Base-by-base conservation (phyloP, 2,329 filamentous ascomycete genomes). In the Sarocladium brachiariae region DNA sequence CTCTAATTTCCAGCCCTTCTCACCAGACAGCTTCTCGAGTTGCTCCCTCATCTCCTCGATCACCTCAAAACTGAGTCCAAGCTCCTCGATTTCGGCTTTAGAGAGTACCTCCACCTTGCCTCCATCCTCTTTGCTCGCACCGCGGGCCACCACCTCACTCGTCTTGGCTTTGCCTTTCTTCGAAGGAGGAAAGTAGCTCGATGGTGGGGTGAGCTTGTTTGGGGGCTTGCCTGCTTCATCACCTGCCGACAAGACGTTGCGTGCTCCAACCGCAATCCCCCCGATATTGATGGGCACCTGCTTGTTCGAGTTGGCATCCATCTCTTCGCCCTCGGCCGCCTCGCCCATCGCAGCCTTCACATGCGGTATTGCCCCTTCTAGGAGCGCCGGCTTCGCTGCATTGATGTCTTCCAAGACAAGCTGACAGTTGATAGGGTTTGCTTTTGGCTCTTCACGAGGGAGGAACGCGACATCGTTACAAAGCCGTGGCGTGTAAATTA, bases 391-490 rank as follows among this genome's bases (percentile, higher is more conserved):
- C 34, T 50, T 43, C 19, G 37, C 49, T 8, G 18, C 49, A 24
- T 50, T 45, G 33, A 43, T 38, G 16, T 18, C 64, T 19, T 65
- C 61, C 14, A 91, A 71, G 49, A 96, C 83, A 51, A 84, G 81
- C 23, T 80, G 79, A 64, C 91, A 96, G 54, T 76, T 80, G 54
- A 96, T 90, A 9, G 80, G 70, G 63, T 95, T 86, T 5, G 89
- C 84, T 52, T 81, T 80, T 50, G 86, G 86, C 54, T 89, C 84
- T 58, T 86, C 82, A 0, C 89, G 88, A 0, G 91, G 90, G 50
- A 86, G 73, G 65, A 96, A 96, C 9, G 89, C 89, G 9, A 89
- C 81, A 58, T 96, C 91, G 62, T 86, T 81, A 70, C 91, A 96
- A 11, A 96, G 80, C 1, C 89, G 83, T 0, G 90, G 89, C 0